Evolutionary conservation across 495 filamentous ascomycete genomes (phyloP).

Genomic region (Tuber microsphaerosporum): DNA sequence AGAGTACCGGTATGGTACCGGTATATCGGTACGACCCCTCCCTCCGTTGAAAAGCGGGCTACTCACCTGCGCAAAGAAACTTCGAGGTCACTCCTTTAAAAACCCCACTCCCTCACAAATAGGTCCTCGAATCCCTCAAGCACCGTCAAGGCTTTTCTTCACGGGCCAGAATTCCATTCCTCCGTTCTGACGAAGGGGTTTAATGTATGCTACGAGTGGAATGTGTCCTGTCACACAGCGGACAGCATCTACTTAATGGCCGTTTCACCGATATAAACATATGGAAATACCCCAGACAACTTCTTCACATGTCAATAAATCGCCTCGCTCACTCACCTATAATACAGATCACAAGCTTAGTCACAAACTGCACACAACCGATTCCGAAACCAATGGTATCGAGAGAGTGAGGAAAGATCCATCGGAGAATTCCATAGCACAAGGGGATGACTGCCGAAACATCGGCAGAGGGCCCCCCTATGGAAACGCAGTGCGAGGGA

Average conservation of each 20-base stretch:
- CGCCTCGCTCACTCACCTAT: not conserved
- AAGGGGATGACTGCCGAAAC: not conserved
- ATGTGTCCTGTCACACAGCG: too few species aligned
- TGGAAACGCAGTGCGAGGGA: not conserved
- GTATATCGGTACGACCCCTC: not conserved
- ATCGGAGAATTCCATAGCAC: not conserved
- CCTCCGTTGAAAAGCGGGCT: not conserved
- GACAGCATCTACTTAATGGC: not conserved
- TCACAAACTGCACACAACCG: not conserved
- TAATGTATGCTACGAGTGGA: not conserved
- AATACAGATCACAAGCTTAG: not conserved
- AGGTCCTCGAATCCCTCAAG: not conserved
- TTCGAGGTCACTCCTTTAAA: not conserved
- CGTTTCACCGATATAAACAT: not conserved
- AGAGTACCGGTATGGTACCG: too few species aligned
- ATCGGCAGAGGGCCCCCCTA: not conserved
- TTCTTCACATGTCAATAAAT: not conserved
- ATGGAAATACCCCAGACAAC: not conserved
- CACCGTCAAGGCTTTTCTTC: too few species aligned
- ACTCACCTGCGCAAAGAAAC: not conserved
- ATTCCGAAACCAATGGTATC: not conserved
- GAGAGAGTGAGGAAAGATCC: not conserved
- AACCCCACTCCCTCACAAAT: not conserved
- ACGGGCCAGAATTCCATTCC: not conserved
- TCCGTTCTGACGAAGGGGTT: not conserved